Evolutionary conservation across 75 land plant genomes (phyloP).

Genomic region (Cupressus sempervirens): DNA sequence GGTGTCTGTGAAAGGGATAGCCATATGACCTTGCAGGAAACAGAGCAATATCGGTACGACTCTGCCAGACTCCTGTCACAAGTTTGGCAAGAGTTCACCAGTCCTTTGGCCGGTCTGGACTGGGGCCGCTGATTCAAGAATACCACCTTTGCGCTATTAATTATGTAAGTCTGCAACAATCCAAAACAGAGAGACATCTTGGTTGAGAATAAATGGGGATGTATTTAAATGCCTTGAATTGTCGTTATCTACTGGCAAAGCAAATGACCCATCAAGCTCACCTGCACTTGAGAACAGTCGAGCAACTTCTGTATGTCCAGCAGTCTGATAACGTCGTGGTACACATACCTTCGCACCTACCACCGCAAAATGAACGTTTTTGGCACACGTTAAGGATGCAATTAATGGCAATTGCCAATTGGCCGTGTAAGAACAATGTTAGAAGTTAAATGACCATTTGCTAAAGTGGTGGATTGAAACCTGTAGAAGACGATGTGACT

Average conservation of each 20-base stretch:
- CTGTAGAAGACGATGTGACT: constrained; percentile 24
- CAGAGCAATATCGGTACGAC: constrained; percentile 24
- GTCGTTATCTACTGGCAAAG: background rate
- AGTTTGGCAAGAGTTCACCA: constrained; percentile 20
- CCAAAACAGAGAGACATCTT: background rate
- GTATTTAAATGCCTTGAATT: background rate
- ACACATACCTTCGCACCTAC: constrained; percentile 29
- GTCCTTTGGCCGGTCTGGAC: constrained; percentile 20
- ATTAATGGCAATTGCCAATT: background rate
- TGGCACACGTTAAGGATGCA: background rate
- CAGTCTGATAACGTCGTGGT: constrained; percentile 31
- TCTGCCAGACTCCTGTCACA: constrained; percentile 26
- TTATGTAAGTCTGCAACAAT: constrained; percentile 21
- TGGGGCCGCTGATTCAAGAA: constrained; percentile 23
- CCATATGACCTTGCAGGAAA: constrained; percentile 26
- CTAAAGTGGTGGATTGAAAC: background rate
- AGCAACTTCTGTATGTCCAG: constrained; percentile 24
- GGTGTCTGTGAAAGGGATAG: background rate
- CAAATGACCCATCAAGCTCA: background rate
- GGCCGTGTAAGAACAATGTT: background rate
- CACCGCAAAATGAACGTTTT: constrained; percentile 1
- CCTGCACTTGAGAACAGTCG: constrained; percentile 26
- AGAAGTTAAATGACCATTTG: background rate
- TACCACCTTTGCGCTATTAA: constrained; percentile 23
- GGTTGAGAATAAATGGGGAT: background rate